Conservation (phyloP, 2,329 filamentous ascomycete genomes). For the Fusarium irregulare region DNA sequence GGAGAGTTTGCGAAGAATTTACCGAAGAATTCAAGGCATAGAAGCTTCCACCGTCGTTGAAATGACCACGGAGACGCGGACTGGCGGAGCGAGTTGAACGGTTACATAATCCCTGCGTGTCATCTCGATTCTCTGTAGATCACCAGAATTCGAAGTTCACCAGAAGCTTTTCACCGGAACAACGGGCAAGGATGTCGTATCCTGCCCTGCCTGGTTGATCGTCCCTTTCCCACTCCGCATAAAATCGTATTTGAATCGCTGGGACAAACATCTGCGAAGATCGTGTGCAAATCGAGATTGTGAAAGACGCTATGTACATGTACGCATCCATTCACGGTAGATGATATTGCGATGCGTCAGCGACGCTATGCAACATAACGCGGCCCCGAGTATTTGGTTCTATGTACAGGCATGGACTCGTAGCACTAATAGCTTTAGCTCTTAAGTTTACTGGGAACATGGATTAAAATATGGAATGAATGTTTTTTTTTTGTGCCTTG, state of each 20-base stretch:
- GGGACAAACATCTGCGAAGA: conserved; percentile 1
- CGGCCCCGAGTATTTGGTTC: conserved; percentile 10
- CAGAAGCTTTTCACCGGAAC: conserved; percentile 32
- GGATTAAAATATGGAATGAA: background rate
- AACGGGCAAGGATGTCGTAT: conserved; percentile 26
- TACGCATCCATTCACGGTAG: conserved; percentile 2
- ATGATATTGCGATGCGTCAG: conserved; percentile 25
- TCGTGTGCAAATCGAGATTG: conserved; percentile 33
- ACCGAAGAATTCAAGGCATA: conserved; percentile 15
- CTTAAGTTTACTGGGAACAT: conserved; percentile 5
- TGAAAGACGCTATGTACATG: background rate
- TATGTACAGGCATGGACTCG: conserved; percentile 1
- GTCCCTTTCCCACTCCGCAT: conserved; percentile 19
- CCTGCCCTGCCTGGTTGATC: conserved; percentile 28
- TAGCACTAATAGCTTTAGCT: background rate
- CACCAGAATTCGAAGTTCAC: conserved; percentile 28
- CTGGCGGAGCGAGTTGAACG: conserved; percentile 26
- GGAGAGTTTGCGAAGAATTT: conserved; percentile 27
- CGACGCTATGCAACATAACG: conserved; percentile 23
- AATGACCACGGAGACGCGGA: conserved; percentile 29
- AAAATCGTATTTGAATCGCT: conserved; percentile 27
- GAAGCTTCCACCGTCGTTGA: conserved; percentile 16
- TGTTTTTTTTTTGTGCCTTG: conserved; percentile 27
- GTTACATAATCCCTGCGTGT: conserved; percentile 37
- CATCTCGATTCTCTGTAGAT: conserved; percentile 41